Evolutionary conservation across 768 basidiomycete genomes (phyloP), one percentile per base, ranked within the genome.

Genomic region (Suillus subluteus): DNA sequence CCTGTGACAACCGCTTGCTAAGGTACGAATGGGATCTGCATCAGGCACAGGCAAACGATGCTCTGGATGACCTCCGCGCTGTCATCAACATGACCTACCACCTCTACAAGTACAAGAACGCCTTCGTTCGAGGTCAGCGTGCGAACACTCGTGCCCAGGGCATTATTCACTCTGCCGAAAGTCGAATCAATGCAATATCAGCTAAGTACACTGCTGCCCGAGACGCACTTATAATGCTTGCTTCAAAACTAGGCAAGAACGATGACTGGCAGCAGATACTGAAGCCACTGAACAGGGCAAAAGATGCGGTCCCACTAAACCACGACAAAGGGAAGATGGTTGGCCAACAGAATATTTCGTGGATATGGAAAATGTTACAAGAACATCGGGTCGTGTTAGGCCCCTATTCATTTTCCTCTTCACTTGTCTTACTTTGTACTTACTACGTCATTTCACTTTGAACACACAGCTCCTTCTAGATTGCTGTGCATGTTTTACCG

Each of bases 31-130:
- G 44, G 44, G 44, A 46, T 46, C 44, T 46, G 44, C 8, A 8
- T 46, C 44, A 46, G 21, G 44, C 44, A 21, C 44, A 46, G 44
- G 21, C 46, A n/a, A n/a, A 46, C 1, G 8, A 52, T 26, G 35
- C 26, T 59, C 58, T n/a, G 12, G 18, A 21, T 30, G 40, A 58
- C 18, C 58, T 58, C 30, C 40, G 5, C 30, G 6, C 40, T 35
- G 35, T 58, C 40, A 58, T 58, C 21, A 58, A 23, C 30, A 41
- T 35, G 58, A 58, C 58, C 58, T 58, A 35, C 58, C 58, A 58
- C 58, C 58, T 58, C 32, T 58, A 23, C 21, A 44, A 44, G 43
- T 44, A 44, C 56, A 58, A 58, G 56, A 30, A 58, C 26, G 2
- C 32, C 23, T 58, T 58, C 6, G n/a, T 58, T 26, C 6, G 23